Evolutionary conservation across 176 grass and related monocot species (phyloP).

Genomic region (Hordeum vulgare): MorexV3_pseudomolecules_assembly NC_058524.1:604990524-604991023

Average conservation of each 20-base stretch:
- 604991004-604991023: slow-evolving; percentile 43
- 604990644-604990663: slow-evolving; percentile 27
- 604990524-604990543: too few species aligned
- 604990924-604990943: too few species aligned
- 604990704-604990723: slow-evolving; percentile 22
- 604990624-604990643: not conserved
- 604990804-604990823: slow-evolving; percentile 34
- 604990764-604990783: slow-evolving; percentile 12
- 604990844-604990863: slow-evolving; percentile 55
- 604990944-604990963: too few species aligned
- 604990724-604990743: not conserved
- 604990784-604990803: slow-evolving; percentile 53
- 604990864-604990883: slow-evolving; percentile 47
- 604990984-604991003: slow-evolving; percentile 33
- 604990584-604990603: slow-evolving; percentile 34
- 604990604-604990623: slow-evolving; percentile 16
- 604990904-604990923: too few species aligned
- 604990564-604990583: slow-evolving; percentile 30
- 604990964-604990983: too few species aligned
- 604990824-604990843: slow-evolving; percentile 25
- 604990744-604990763: slow-evolving; percentile 30
- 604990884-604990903: too few species aligned
- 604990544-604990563: slow-evolving; percentile 30
- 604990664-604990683: slow-evolving; percentile 44
- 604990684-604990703: slow-evolving; percentile 30